Evolutionary conservation across 306 rosid genomes (phyloP), one percentile per base, ranked within the genome.

Genomic region (Cicer arietinum): DNA sequence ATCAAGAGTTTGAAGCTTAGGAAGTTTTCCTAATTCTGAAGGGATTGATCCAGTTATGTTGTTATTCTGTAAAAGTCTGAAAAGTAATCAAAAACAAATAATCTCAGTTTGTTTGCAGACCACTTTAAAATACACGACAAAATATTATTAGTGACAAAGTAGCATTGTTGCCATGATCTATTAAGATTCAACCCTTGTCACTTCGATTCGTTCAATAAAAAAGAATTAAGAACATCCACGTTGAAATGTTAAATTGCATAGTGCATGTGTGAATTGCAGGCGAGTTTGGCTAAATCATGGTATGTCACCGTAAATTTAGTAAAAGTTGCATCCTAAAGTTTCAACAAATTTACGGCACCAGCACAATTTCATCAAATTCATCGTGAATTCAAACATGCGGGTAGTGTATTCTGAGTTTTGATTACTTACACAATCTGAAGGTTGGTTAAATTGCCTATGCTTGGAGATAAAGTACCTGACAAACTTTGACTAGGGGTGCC

Each of bases 401-500:
- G 7, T 7, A 13, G 14, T 12, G 44, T 41, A 2, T 70, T 30
- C 4, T 6, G 40, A 17, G n/a, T 43, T 66, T 3, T 46, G 16
- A 69, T 44, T 54, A 82, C 99, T 88, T 88, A 95, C 99, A 95
- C 93, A 85, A 88, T 90, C 80, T 92, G 98, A 75, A 95, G 99
- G 81, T 95, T 95, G 69, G 96, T 90, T 71, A 95, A 86, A 87
- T 95, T 95, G 60, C 98, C 99, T 76, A 95, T 89, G 87, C 95
- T 95, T 77, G 92, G 84, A 66, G 99, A 90, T 60, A 95, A 86
- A 75, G 92, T 86, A 56, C 99, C 99, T 62, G 97, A 88, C 79
- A 95, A 70, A 85, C 82, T 95, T 84, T 95, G 99, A 84, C 99
- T 95, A 2, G 99, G 99, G 79, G 90, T 89, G 5, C 99, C 99